A percentile compares a stretch with the other conserved stretches of the same genome.
Evolutionary conservation across 495 filamentous ascomycete species (phyloP).

Genomic region (Penicillium antarcticum): DNA sequence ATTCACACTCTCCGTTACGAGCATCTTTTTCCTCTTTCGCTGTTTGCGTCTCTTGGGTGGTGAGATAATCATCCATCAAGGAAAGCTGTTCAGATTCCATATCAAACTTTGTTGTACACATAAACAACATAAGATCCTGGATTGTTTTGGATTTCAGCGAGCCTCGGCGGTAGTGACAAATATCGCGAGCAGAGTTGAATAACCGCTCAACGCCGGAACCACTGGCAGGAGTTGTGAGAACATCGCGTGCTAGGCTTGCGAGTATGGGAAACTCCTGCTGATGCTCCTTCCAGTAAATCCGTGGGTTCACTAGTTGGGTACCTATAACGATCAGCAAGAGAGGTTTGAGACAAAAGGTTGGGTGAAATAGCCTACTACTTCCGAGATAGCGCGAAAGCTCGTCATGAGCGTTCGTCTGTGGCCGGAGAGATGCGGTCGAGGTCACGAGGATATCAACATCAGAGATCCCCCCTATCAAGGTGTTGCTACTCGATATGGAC

Average conservation of each 20-base stretch:
- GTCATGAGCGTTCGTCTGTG: neutral
- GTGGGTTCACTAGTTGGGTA: neutral
- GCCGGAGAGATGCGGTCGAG: neutral
- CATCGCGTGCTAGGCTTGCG: neutral
- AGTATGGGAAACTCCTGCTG: neutral
- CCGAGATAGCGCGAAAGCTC: constrained; percentile 1
- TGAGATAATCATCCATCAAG: neutral
- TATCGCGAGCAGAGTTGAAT: constrained; percentile 4
- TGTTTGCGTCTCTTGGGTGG: constrained; percentile 3
- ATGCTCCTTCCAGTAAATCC: neutral
- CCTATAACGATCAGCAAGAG: neutral
- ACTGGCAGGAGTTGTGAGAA: neutral
- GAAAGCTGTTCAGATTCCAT: neutral
- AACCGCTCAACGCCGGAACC: constrained; percentile 3
- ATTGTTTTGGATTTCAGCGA: neutral
- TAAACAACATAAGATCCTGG: neutral
- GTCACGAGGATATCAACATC: neutral
- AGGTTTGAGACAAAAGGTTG: neutral
- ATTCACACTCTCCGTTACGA: no score
- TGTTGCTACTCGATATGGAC: neutral
- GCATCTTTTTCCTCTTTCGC: no score
- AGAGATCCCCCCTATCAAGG: neutral
- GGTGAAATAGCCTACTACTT: neutral
- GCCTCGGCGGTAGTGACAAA: neutral
- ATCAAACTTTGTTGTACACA: constrained; percentile 2